phyloP scores from a whole-genome alignment of 768 basidiomycete genomes.

The Lentinula sp. region DNA sequence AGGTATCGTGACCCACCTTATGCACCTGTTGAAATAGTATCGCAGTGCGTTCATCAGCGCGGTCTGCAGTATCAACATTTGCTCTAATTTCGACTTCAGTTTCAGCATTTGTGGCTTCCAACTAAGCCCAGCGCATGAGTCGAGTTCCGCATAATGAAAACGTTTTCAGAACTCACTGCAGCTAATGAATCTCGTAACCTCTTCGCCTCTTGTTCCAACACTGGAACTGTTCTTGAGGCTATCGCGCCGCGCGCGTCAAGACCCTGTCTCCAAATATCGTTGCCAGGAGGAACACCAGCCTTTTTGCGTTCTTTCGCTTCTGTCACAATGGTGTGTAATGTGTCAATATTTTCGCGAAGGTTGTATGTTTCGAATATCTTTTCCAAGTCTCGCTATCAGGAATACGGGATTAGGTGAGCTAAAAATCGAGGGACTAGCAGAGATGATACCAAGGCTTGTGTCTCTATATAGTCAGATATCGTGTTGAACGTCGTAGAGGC shows the following conservation, averaged over 20 bases:
- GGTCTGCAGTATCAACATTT: slow-evolving; percentile 37
- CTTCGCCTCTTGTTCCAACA: slow-evolving; percentile 39
- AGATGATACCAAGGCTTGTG: slow-evolving; percentile 44
- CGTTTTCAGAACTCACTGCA: slow-evolving; percentile 22
- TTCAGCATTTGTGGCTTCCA: slow-evolving; percentile 48
- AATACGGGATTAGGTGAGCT: neutral
- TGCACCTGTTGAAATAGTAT: slow-evolving; percentile 50
- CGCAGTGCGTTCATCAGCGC: slow-evolving; percentile 38
- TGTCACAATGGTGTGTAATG: slow-evolving; percentile 60
- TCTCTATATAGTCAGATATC: slow-evolving; percentile 68
- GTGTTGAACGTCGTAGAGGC: slow-evolving; percentile 56
- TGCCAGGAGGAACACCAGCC: slow-evolving; percentile 32
- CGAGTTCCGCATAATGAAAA: neutral
- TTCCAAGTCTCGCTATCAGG: slow-evolving; percentile 53
- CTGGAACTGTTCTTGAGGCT: slow-evolving; percentile 56
- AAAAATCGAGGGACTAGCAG: neutral
- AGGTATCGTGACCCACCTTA: slow-evolving; percentile 27
- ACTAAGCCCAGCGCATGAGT: slow-evolving; percentile 26
- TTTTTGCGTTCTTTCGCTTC: slow-evolving; percentile 59
- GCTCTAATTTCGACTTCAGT: slow-evolving; percentile 44
- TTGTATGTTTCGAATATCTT: slow-evolving; percentile 64
- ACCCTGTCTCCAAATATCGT: slow-evolving; percentile 61
- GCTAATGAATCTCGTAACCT: slow-evolving; percentile 32
- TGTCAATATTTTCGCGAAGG: slow-evolving; percentile 65
- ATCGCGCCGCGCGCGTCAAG: slow-evolving; percentile 59